phyloP scores from a whole-genome alignment of 2,329 filamentous ascomycete species.

The Madurella mycetomatis region DNA sequence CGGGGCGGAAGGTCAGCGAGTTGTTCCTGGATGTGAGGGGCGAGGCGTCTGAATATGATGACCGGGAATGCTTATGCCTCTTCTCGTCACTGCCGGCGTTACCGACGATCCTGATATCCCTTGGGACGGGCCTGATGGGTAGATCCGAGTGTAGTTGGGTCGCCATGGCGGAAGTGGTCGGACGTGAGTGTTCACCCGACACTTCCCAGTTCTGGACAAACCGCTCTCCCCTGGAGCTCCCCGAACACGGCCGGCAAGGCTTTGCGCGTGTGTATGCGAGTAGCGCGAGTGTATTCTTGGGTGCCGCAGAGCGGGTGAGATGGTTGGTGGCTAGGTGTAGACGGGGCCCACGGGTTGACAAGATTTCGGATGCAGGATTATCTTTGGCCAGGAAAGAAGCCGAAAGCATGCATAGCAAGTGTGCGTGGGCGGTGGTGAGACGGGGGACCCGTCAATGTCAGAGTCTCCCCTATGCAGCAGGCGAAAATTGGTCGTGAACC shows the following conservation, averaged over 20 bases:
- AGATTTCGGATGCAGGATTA: constrained; percentile 9
- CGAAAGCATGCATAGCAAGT: constrained; percentile 1
- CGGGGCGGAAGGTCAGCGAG: constrained; percentile 56
- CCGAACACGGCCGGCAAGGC: background rate
- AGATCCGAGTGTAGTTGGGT: constrained; percentile 33
- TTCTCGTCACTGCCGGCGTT: constrained; percentile 25
- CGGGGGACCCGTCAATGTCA: background rate
- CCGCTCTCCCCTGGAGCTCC: background rate
- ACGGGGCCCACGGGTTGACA: too few species aligned
- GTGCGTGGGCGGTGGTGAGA: constrained; percentile 9
- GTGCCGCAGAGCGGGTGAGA: background rate
- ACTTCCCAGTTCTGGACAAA: background rate
- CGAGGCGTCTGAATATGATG: constrained; percentile 58
- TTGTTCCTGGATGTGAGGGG: constrained; percentile 55
- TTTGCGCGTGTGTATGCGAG: background rate
- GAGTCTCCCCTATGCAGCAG: constrained; percentile 2
- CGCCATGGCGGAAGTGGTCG: constrained; percentile 27
- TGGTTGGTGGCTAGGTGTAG: constrained; percentile 3
- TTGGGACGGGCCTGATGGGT: constrained; percentile 33
- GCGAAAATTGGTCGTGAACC: constrained; percentile 18
- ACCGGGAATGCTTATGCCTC: constrained; percentile 58
- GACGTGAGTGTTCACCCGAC: background rate
- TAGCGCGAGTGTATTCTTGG: background rate
- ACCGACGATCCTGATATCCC: constrained; percentile 26
- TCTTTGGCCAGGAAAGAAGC: constrained; percentile 6